Conservation (phyloP, 192 early-diverging fungal genomes). For the Phycomyces nitens region DNA sequence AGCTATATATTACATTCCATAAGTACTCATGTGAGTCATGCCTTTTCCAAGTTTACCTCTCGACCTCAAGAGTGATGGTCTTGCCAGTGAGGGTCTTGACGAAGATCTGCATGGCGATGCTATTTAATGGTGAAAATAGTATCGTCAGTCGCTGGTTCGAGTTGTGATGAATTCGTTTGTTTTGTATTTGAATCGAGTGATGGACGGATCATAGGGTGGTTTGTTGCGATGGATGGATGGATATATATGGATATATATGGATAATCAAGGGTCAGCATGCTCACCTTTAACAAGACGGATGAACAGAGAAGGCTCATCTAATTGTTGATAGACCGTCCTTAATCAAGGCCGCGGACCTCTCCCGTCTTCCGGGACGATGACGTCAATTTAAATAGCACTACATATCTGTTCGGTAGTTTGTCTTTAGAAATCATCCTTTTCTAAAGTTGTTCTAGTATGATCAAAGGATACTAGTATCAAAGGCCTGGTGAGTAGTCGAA, state of each 20-base stretch:
- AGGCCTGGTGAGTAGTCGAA: too few relatives aligned
- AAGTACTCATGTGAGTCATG: too few relatives aligned
- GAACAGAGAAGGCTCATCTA: background rate
- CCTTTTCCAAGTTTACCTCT: constrained; percentile 40
- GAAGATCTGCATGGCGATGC: constrained; percentile 58
- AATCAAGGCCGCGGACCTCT: background rate
- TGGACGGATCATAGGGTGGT: background rate
- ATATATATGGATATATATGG: background rate
- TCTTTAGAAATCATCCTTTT: too few relatives aligned
- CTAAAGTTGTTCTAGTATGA: too few relatives aligned
- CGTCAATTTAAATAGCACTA: background rate
- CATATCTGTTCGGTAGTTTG: too few relatives aligned
- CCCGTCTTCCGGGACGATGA: background rate
- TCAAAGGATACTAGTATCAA: too few relatives aligned
- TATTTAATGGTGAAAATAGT: background rate
- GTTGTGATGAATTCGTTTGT: background rate
- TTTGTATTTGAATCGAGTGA: background rate
- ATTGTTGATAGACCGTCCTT: background rate
- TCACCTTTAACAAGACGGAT: constrained; percentile 5
- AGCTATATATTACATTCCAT: constrained; percentile 10
- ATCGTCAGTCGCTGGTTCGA: background rate
- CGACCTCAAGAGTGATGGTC: constrained; percentile 66
- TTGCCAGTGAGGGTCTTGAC: constrained; percentile 66
- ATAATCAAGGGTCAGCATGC: background rate
- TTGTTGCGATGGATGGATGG: background rate